A percentile compares a stretch with the other conserved stretches of the same genome.
phyloP scores from a whole-genome alignment of 495 filamentous ascomycete species.

The Tuber melanosporum region DNA sequence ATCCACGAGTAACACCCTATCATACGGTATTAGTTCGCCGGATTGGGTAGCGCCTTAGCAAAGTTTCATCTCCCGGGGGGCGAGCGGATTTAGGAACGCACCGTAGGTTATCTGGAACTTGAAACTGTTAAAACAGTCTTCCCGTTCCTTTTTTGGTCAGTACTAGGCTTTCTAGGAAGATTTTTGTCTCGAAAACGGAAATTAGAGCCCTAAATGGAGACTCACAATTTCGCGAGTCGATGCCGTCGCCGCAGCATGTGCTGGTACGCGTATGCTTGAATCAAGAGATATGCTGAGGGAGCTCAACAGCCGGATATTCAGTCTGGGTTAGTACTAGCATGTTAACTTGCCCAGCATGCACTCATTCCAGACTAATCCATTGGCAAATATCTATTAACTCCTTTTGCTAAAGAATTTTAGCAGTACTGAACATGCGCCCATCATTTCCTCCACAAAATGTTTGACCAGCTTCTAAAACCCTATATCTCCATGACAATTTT shows the following conservation, averaged over 20 bases:
- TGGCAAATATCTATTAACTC: too few relatives aligned
- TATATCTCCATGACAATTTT: neutral
- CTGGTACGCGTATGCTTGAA: neutral
- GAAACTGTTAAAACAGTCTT: neutral
- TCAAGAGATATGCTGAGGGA: neutral
- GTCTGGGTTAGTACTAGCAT: too few relatives aligned
- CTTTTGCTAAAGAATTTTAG: too few relatives aligned
- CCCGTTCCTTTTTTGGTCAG: neutral
- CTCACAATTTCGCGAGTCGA: neutral
- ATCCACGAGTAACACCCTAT: neutral
- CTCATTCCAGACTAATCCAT: too few relatives aligned
- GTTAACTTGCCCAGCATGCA: too few relatives aligned
- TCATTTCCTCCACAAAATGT: too few relatives aligned
- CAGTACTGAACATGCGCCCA: too few relatives aligned
- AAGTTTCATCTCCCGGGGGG: neutral
- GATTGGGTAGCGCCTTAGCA: neutral
- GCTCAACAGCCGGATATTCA: too few relatives aligned
- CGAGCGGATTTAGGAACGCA: neutral
- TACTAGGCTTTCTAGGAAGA: neutral
- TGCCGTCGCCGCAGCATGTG: neutral
- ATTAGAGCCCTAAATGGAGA: neutral
- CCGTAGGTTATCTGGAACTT: neutral
- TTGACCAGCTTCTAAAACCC: neutral
- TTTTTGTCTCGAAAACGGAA: neutral
- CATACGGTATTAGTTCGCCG: too few relatives aligned